Conservation (phyloP, 352 stramenopile genomes). For the Globisporangium cederbergense region DNA sequence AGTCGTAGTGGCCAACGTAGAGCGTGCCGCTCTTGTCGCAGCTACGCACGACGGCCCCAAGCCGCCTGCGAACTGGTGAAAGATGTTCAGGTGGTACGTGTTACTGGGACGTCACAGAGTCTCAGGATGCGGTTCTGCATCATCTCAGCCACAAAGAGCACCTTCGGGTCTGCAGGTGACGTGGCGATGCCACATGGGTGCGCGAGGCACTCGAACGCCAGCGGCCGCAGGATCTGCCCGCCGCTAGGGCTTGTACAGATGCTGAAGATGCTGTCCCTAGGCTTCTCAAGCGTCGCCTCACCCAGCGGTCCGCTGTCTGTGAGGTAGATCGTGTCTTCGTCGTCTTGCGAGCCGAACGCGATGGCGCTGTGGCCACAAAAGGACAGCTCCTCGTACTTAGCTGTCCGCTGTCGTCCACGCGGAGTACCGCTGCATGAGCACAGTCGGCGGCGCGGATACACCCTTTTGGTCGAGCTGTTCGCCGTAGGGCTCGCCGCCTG, state of each 20-base stretch:
- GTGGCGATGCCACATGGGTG: slow-evolving; percentile 72
- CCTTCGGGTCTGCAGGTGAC: slow-evolving; percentile 27
- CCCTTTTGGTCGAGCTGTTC: slow-evolving; percentile 56
- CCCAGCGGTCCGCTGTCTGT: slow-evolving; percentile 81
- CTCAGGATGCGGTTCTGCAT: slow-evolving; percentile 78
- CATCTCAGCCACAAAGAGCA: slow-evolving; percentile 73
- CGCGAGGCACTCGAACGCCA: slow-evolving; percentile 72
- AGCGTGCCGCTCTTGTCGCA: slow-evolving; percentile 53
- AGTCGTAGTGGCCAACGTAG: slow-evolving; percentile 85
- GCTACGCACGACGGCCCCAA: slow-evolving; percentile 75
- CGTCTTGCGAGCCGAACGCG: slow-evolving; percentile 29
- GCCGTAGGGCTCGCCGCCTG: slow-evolving; percentile 63
- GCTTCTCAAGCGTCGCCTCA: slow-evolving; percentile 82
- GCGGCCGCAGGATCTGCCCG: slow-evolving; percentile 67
- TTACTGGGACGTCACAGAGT: slow-evolving; percentile 56
- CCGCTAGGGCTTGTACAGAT: slow-evolving; percentile 62
- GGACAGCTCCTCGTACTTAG: slow-evolving; percentile 58
- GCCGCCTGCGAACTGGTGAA: slow-evolving; percentile 78
- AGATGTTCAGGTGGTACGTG: slow-evolving; percentile 74
- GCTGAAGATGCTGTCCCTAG: slow-evolving; percentile 72
- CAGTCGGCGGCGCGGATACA: slow-evolving; percentile 70
- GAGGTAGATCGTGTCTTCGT: slow-evolving; percentile 76
- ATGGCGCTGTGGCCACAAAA: slow-evolving; percentile 74
- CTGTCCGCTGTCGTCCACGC: slow-evolving; percentile 55
- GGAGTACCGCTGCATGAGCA: slow-evolving; percentile 66